phyloP scores from a whole-genome alignment of 495 filamentous ascomycete genomes.

The Neurospora sublineolata region DNA sequence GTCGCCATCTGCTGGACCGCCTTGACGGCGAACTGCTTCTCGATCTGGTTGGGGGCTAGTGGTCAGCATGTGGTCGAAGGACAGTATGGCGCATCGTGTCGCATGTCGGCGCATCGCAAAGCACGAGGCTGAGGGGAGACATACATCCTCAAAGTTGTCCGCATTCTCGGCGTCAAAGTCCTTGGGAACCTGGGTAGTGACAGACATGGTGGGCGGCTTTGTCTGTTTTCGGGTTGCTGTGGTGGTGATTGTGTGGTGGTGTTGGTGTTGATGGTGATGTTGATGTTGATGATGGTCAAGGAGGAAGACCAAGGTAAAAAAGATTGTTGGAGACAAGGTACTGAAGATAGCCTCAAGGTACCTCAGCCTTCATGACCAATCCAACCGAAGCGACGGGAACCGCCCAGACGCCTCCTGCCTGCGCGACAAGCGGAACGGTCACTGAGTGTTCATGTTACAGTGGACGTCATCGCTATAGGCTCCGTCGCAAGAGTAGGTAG shows the following conservation, averaged over 20 bases:
- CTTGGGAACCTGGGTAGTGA: slow-evolving; percentile 17
- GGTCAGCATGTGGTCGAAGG: not conserved
- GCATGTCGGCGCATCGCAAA: not conserved
- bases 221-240: not conserved
- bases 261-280: not conserved
- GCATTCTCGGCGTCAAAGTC: slow-evolving; percentile 36
- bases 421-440: not conserved
- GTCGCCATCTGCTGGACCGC: slow-evolving; percentile 91
- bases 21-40: slow-evolving; percentile 99
- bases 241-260: not conserved
- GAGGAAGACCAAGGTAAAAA: not conserved
- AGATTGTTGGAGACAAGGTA: not conserved
- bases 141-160: slow-evolving; percentile 39
- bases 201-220: not conserved
- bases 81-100: not conserved
- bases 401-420: not conserved
- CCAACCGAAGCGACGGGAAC: not conserved
- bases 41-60: slow-evolving; percentile 51
- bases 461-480: not conserved
- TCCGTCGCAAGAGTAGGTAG: not conserved
- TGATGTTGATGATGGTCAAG: not conserved
- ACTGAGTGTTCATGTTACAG: not conserved
- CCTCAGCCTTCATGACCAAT: not conserved
- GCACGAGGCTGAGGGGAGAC: not conserved
- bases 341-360: not conserved